Base-by-base conservation (phyloP, 2,329 filamentous ascomycete genomes). In the Ciborinia camelliae region DNA sequence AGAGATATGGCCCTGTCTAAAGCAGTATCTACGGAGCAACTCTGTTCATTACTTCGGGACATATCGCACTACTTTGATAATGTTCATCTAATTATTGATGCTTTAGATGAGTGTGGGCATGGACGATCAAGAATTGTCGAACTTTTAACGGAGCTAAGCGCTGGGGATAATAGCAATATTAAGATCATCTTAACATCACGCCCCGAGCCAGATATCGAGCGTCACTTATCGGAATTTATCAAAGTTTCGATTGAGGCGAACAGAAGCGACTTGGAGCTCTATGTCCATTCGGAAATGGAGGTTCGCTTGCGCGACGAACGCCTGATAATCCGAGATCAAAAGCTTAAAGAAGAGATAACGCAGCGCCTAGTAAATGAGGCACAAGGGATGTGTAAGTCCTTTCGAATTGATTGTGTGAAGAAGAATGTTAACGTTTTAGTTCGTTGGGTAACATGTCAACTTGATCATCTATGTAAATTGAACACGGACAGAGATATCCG, bases 401-500 rank as follows among this genome's bases (percentile, higher is more conserved):
- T 3, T 51, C 23, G 12, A 50, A n/a, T 12, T 1, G 8, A 23
- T 23, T 10, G 2, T 3, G 14, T 30, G n/a, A 12, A 7, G 18
- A 10, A 41, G 8, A 39, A n/a, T 28, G 35, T 37, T 41, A 23
- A 30, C 15, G n/a, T 28, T 55, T 30, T 51, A 62, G 68, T 69
- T 32, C 66, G 65, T 28, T 69, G 66, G 67, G 67, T 64, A 9
- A 61, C 54, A 23, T 70, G 66, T 50, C 67, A 68, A 53, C 35
- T 70, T 8, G 67, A 70, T 39, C 47, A 65, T n/a, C 28, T 68
- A 5, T 68, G 65, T n/a, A 32, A 63, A 20, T 52, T 68, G 1
- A 65, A 57, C 30, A 73, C 64, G 26, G 68, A 72, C 41, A 65
- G 60, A 26, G 67, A 65, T 15, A 64, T 69, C 12, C 48, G 62